Evolutionary conservation across 2,329 filamentous ascomycete genomes (phyloP).

Genomic region (Penicillium sp.): DNA sequence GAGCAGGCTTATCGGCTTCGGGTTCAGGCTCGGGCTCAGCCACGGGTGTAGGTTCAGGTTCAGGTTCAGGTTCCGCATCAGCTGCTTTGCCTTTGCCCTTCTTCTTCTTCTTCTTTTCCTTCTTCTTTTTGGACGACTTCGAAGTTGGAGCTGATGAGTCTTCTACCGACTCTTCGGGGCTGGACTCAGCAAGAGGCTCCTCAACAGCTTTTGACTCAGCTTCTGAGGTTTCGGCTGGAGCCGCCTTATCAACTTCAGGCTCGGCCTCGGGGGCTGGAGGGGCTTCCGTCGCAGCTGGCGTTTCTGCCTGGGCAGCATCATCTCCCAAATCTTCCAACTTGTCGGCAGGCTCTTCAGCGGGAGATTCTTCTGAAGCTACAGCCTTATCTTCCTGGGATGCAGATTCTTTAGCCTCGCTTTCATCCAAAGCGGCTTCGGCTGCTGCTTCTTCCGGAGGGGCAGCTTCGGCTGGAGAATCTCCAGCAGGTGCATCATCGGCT

Average conservation of each 20-base stretch:
- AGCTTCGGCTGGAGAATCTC: constrained; percentile 13
- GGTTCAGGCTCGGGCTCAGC: constrained; percentile 1
- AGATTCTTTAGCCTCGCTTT: constrained; percentile 7
- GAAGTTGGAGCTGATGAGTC: not conserved
- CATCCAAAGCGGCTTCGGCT: constrained; percentile 15
- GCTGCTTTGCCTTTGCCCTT: constrained; percentile 16
- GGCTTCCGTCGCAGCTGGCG: not conserved
- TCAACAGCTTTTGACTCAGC: not conserved
- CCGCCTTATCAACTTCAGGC: not conserved
- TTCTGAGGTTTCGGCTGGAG: not conserved
- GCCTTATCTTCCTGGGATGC: not conserved
- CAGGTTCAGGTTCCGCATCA: constrained; percentile 10
- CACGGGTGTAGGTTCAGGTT: constrained; percentile 12
- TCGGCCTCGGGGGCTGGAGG: not conserved
- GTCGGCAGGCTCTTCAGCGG: constrained; percentile 12
- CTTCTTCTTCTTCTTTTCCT: constrained; percentile 17
- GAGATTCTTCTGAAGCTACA: not conserved
- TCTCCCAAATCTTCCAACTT: not conserved
- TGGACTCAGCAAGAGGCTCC: not conserved
- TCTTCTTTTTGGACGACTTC: constrained; percentile 18
- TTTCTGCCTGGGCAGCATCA: not conserved
- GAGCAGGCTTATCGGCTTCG: not conserved
- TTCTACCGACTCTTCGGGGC: constrained; percentile 7
- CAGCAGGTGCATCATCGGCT: constrained; percentile 4
- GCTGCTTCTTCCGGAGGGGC: constrained; percentile 16